A percentile compares a stretch with the other conserved stretches of the same genome.
Conservation (phyloP, 2,329 filamentous ascomycete genomes). For the Byssothecium circinans region DNA sequence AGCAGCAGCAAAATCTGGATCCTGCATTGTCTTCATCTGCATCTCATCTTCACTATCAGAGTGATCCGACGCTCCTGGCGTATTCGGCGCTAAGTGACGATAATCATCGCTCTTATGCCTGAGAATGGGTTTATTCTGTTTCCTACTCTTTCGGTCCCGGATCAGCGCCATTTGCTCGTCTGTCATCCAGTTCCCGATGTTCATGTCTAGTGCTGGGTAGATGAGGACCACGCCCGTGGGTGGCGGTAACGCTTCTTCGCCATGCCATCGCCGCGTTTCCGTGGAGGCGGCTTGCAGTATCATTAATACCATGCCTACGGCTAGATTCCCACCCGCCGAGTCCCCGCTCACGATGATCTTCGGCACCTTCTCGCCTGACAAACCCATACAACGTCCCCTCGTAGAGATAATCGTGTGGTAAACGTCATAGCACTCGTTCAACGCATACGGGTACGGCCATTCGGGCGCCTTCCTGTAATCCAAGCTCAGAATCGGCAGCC, state of each 20-base stretch:
- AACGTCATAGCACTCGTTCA: conserved; percentile 86
- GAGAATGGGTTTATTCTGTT: conserved; percentile 76
- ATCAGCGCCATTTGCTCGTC: conserved; percentile 97
- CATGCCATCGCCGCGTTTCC: conserved; percentile 58
- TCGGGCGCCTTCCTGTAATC: conserved; percentile 90
- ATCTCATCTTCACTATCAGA: conserved; percentile 56
- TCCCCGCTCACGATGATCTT: conserved; percentile 76
- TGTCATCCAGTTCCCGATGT: conserved; percentile 98
- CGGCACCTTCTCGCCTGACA: conserved; percentile 67
- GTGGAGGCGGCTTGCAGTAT: conserved; percentile 73
- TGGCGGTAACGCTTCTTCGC: conserved; percentile 64
- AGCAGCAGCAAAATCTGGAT: conserved; percentile 5
- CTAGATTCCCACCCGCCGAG: conserved; percentile 80
- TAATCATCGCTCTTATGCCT: conserved; percentile 88
- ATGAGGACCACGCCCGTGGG: conserved; percentile 83
- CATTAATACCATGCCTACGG: conserved; percentile 82
- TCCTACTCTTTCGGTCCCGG: conserved; percentile 75
- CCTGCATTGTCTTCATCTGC: conserved; percentile 12
- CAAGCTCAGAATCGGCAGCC: conserved; percentile 84
- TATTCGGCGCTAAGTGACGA: conserved; percentile 75
- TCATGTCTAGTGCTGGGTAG: conserved; percentile 93
- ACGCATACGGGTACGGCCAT: conserved; percentile 78
- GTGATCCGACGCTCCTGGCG: conserved; percentile 78
- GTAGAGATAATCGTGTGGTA: conserved; percentile 74
- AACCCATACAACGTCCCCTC: conserved; percentile 72